These are phyloP conservation scores for Rubia balearica DNA, from an alignment of 305 asterid species.

Conservation along the genomic window DNA sequence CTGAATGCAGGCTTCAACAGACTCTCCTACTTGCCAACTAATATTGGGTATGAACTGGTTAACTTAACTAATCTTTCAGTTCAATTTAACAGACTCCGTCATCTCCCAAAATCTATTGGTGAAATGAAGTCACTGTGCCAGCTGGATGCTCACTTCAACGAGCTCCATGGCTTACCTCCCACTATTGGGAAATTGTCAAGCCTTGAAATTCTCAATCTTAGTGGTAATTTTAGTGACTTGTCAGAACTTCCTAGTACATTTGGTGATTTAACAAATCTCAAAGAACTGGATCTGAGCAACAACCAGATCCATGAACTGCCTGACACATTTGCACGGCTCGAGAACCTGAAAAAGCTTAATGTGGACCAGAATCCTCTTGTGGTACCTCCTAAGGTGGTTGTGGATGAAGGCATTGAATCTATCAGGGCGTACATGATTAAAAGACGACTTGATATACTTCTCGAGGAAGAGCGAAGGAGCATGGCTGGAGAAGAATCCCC, in stretches of 20 bases:
- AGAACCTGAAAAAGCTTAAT: conserved; percentile 52
- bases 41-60: conserved; percentile 67
- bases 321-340: conserved; percentile 57
- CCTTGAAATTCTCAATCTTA: conserved; percentile 68
- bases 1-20: conserved; percentile 76
- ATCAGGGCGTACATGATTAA: conserved; percentile 58
- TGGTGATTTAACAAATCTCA: conserved; percentile 61
- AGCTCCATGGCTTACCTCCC: conserved; percentile 64
- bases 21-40: conserved; percentile 83
- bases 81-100: conserved; percentile 69
- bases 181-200: conserved; percentile 63
- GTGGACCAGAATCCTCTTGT: conserved; percentile 78
- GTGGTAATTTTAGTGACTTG: conserved; percentile 85
- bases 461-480: conserved; percentile 46
- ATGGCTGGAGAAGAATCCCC: conserved; percentile 33
- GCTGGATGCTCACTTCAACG: conserved; percentile 73
- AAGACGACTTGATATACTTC: conserved; percentile 49
- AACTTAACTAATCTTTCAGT: conserved; percentile 54
- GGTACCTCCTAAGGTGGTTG: conserved; percentile 77
- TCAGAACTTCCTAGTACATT: conserved; percentile 72
- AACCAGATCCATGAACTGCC: conserved; percentile 88
- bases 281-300: conserved; percentile 88
- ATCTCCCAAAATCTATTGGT: conserved; percentile 78
- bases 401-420: conserved; percentile 59
- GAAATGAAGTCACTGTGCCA: conserved; percentile 68